These are phyloP conservation scores for Fomitopsis serialis DNA, from an alignment of 768 basidiomycete genomes.

Conservation along the genomic window DNA sequence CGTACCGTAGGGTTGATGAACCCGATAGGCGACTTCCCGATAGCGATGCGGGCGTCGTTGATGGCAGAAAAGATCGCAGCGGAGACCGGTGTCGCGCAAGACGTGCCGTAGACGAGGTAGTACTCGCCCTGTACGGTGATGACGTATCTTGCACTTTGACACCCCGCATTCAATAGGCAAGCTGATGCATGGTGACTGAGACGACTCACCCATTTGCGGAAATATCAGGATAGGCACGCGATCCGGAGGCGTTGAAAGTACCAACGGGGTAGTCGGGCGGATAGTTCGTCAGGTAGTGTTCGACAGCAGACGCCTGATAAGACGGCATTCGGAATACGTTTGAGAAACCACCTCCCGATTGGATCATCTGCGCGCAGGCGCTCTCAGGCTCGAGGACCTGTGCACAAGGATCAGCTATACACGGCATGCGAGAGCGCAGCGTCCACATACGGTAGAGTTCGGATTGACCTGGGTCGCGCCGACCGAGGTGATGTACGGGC, in stretches of 20 bases:
- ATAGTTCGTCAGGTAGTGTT: conserved; percentile 20
- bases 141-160: no score
- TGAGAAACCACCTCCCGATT: conserved; percentile 35
- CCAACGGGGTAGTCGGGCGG: conserved; percentile 28
- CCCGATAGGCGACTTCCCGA: conserved; percentile 24
- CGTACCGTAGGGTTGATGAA: no score
- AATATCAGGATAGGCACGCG: conserved; percentile 28
- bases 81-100: conserved; percentile 24
- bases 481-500: conserved; percentile 36
- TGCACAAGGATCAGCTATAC: no score
- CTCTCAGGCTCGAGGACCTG: conserved; percentile 30
- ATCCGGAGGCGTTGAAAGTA: conserved; percentile 30
- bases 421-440: no score
- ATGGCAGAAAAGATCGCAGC: conserved; percentile 25
- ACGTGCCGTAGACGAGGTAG: conserved; percentile 21
- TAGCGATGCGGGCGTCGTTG: conserved; percentile 27
- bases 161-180: no score
- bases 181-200: no score
- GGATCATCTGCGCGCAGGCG: conserved; percentile 30
- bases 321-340: conserved; percentile 32
- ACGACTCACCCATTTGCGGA: conserved; percentile 33
- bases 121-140: conserved; percentile 18
- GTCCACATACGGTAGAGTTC: conserved; percentile 18
- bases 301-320: conserved; percentile 30
- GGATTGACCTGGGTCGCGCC: conserved; percentile 33